phyloP scores from a whole-genome alignment of 2,329 filamentous ascomycete genomes.

The Metarhizium brunneum region DNA sequence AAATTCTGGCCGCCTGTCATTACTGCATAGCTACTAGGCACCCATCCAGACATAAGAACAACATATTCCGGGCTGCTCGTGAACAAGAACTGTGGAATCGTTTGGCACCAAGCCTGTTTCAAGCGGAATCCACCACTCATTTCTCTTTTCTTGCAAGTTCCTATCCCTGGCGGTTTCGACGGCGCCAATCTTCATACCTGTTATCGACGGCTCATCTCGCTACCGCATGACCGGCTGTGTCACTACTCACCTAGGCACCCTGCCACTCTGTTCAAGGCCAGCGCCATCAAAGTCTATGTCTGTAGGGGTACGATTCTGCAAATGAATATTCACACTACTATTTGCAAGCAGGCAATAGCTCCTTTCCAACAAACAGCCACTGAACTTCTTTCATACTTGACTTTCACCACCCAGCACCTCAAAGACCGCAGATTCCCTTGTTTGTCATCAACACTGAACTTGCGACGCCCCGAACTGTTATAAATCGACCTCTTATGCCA shows the following conservation, averaged over 20 bases:
- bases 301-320: neutral
- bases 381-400: neutral
- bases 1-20: neutral
- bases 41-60: neutral
- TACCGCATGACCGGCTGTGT: neutral
- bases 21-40: neutral
- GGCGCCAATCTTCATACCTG: neutral
- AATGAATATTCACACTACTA: slow-evolving; percentile 1
- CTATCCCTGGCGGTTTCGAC: neutral
- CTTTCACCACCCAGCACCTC: neutral
- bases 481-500: neutral
- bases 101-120: neutral
- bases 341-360: neutral
- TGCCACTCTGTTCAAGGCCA: neutral
- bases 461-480: neutral
- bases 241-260: neutral
- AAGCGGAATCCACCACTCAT: neutral
- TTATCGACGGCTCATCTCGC: slow-evolving; percentile 1
- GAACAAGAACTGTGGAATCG: too few species aligned
- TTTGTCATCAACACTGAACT: neutral
- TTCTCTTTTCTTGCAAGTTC: neutral
- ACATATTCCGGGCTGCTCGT: neutral
- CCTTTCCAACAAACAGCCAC: neutral
- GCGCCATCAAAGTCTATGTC: slow-evolving; percentile 1
- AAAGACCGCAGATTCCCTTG: neutral